Evolutionary conservation across 2,329 filamentous ascomycete genomes (phyloP), one percentile per base, ranked within the genome.

Genomic region (Penicillium oxalicum): DNA sequence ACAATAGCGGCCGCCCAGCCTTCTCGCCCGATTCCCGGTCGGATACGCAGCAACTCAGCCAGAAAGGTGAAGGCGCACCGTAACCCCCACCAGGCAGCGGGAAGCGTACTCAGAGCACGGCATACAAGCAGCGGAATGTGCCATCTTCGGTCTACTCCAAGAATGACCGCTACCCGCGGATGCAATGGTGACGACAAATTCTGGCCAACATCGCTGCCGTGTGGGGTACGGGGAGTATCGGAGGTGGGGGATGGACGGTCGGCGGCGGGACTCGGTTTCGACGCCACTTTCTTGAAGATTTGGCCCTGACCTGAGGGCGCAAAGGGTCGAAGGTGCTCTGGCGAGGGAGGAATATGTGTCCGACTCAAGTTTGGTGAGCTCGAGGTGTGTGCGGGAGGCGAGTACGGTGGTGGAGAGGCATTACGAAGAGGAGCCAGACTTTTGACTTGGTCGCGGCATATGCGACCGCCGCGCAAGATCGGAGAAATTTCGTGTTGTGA

Each of bases 151-250:
- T 85, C 82, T 12, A 93, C 81, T 44, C 87, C 87, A 40, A 91
- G 77, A 29, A 88, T 79, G 59, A 90, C 86, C 54, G 87, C 87
- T 48, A 91, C 82, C 48, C 87, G 86, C 9, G 87, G 87, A 62
- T 90, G 86, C 38, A 89, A 75, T 45, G 71, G 67, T 34, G 70
- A 70, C 9, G 62, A 45, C 39, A 49, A 46, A 43, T 58, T 48
- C 49, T 63, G 62, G 35, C 58, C 58, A 45, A 57, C 58, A 60
- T 68, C 61, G 50, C 60, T 62, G 55, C 54, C 53, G 53, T 44
- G 57, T 52, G 64, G 58, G 51, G 58, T 56, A 49, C 57, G 59
- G 41, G 62, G 58, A 4, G 59, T 55, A 13, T 64, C 64, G 45
- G 61, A 53, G 48, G 54, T 54, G 24, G 62, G 63, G 45, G 65